Evolutionary conservation across 2,329 filamentous ascomycete species (phyloP), one percentile per base, ranked within the genome.

Genomic region (Anthostomella pinea): DNA sequence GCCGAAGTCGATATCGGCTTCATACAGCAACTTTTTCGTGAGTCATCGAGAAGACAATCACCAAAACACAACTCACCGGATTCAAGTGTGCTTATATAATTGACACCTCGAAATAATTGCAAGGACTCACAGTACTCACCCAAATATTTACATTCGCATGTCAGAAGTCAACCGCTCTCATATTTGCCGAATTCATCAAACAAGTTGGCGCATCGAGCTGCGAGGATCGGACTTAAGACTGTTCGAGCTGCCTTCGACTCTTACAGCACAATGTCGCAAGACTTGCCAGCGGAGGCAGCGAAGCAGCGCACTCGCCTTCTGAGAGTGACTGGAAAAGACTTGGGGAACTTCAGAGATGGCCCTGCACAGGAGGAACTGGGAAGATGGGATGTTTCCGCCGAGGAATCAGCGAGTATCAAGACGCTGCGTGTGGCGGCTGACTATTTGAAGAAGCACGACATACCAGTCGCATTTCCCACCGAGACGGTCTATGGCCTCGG

Each of bases 401-500:
- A 23, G 27, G 25, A 48, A 17, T 52, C 48, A 13, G 32, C 44
- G n/a, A 48, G 45, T 40, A 38, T 54, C 31, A 35, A 46, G 38
- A 44, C 48, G 17, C 70, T 95, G 23, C 65, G 69, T 39, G 67
- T 79, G 37, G 87, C 87, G 1, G 87, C 86, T 3, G 58, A 72
- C 9, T 73, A 81, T 46, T 69, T 95, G 22, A 75, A 70, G 33
- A 70, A 71, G 13, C 81, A 75, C 33, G 75, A 87, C 57, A 75
- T 75, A 3, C 93, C 93, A 4, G 88, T 98, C 30, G 93, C 87
- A 1, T 98, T 98, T 59, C 93, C 93, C 1, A 98, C 93, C 0
- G 93, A 98, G 66, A 98, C 93, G 0, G 93, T 98, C 1, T 98
- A 98, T 60, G 93, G 93, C 0, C 75, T 98, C 6, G 93, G 89